phyloP scores from a whole-genome alignment of 2,329 filamentous ascomycete species.

The Aureobasidium subglaciale region DNA sequence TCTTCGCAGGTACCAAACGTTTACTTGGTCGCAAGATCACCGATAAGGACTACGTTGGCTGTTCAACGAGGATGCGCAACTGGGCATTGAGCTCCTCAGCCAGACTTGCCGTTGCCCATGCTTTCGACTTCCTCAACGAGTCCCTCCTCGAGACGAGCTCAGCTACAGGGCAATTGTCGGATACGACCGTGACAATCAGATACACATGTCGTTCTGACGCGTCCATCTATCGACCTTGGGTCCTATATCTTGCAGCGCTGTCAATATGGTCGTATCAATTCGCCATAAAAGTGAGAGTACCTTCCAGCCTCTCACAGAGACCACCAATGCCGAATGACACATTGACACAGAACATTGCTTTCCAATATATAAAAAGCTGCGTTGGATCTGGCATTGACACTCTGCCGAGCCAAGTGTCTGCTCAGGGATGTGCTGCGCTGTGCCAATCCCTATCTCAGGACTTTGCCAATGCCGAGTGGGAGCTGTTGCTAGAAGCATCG shows the following conservation, averaged over 20 bases:
- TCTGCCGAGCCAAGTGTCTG: background rate
- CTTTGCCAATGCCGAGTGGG: conserved; percentile 77
- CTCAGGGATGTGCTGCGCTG: conserved; percentile 65
- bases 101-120: conserved; percentile 82
- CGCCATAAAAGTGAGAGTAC: conserved; percentile 37
- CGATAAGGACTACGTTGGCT: conserved; percentile 68
- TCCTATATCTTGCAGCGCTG: conserved; percentile 80
- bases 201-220: conserved; percentile 85
- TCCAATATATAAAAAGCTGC: background rate
- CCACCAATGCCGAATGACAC: background rate
- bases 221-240: conserved; percentile 83
- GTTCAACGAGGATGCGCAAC: conserved; percentile 71
- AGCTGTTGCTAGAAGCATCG: conserved; percentile 78
- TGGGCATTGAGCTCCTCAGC: conserved; percentile 85
- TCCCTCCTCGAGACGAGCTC: conserved; percentile 55
- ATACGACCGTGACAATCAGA: conserved; percentile 31
- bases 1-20: conserved; percentile 78
- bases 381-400: background rate
- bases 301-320: background rate
- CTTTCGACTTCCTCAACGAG: conserved; percentile 73
- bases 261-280: conserved; percentile 92
- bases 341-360: background rate
- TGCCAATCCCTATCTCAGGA: conserved; percentile 72
- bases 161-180: background rate
- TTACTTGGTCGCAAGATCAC: conserved; percentile 79